Evolutionary conservation across 768 basidiomycete species (phyloP), one percentile per base, ranked within the genome.

Genomic region (Brasilioporus rufonigricans): DNA sequence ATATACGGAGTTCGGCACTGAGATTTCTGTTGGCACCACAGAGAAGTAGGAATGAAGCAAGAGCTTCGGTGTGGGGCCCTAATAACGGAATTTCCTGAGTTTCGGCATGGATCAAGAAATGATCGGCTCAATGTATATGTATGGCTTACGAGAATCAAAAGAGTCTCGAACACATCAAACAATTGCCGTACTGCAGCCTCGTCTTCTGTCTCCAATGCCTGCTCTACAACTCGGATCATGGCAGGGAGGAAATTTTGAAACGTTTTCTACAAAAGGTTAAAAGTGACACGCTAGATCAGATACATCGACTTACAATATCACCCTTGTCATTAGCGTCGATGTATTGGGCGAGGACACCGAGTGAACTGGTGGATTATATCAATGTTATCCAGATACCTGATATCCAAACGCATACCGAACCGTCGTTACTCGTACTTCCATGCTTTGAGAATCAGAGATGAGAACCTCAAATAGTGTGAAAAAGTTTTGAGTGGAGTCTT

Each of bases 161-260:
- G 85, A 0, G 93, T 95, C 77, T 98, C 97, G 58, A 98, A 80
- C 27, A 98, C 92, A 67, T 99, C 97, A 65, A 98, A 97, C 24
- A 94, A 77, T 65, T 95, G 86, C 60, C 94, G 86, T 44, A 92
- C 91, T 50, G 85, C 85, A 33, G 79, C 78, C 66, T 94, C 92
- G 65, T 98, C 89, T 33, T 80, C 83, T 33, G 81, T 70, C 61
- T 90, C 89, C 8, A 98, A 83, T 36, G 85, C 80, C 71, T 93
- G 87, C 5, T 87, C 87, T 36, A 98, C 86, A 47, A 98, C 94
- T 55, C 82, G 80, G 49, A 98, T 89, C 82, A 98, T 95, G 26
- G 76, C 74, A 31, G 94, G 93, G 44, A 99, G 82, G 38, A 96
- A 80, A 7, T 73, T 72, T 78, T 97, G 97, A 80, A 94, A 94